These are phyloP conservation scores for Boletales sp. DNA, from an alignment of 768 basidiomycete genomes.

Conservation along the genomic window DNA sequence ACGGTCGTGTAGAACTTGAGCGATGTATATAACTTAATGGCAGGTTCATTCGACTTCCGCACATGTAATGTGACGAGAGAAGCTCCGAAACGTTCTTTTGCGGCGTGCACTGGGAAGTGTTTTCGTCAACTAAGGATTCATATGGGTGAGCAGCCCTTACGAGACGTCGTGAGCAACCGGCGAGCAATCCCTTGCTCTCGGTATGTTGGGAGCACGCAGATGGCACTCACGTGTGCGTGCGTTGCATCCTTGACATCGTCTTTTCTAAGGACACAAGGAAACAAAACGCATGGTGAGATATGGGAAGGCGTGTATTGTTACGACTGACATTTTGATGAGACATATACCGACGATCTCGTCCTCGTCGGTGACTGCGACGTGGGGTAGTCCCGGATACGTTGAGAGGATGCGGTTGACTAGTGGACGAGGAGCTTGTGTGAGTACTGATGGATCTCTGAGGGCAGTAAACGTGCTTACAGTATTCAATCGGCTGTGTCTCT, in stretches of 20 bases:
- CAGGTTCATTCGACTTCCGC: conserved; percentile 9
- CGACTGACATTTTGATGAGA: conserved; percentile 9
- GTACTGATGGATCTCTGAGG: no score
- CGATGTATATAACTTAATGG: conserved; percentile 5
- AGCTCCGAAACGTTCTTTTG: background rate
- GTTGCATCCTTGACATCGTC: conserved; percentile 2
- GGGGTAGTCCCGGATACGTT: no score
- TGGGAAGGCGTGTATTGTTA: background rate
- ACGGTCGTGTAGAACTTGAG: conserved; percentile 2
- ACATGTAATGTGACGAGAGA: conserved; percentile 4
- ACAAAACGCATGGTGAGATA: no score
- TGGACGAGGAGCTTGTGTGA: no score
- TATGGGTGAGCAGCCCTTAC: background rate
- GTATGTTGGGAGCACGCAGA: conserved; percentile 6
- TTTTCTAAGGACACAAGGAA: background rate
- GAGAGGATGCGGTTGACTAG: no score
- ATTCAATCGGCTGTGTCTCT: no score
- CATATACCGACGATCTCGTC: conserved; percentile 5
- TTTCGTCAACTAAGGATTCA: no score
- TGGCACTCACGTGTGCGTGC: conserved; percentile 3
- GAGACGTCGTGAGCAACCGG: background rate
- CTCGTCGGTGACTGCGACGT: no score
- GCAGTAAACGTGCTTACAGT: no score
- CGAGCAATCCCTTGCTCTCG: conserved; percentile 7
- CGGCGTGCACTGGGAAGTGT: no score